Base-by-base conservation (phyloP, 805 yeast species). In the Geotrichum ghanense region DNA sequence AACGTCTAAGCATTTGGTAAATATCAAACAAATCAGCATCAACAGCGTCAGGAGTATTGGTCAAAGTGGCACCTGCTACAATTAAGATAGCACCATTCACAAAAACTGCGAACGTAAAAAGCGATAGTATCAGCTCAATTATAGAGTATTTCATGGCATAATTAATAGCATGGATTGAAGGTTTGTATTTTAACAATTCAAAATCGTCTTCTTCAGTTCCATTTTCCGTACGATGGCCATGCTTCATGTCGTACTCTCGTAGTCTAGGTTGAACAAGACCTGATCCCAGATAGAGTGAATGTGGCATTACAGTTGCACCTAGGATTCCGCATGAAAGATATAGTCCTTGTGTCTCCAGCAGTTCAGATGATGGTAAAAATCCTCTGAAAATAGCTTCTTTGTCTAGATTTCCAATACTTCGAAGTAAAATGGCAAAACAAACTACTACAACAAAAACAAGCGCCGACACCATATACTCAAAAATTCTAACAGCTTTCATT, bases 281-380 rank as follows among this genome's bases (percentile, higher is more conserved):
- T 0, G 92, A 82, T 1, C 95, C 95, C 47, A 88, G 67, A 56
- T 83, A 86, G 44, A 88, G 67, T 1, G 89, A 80, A 59, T 88
- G 95, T 1, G 96, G 96, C 96, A 88, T 88, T 20, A 88, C 95
- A 0, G 95, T 88, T 9, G 96, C 95, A 22, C 96, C 96, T 45
- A 87, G 69, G 44, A 88, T 84, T 22, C 95, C 95, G 53, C 89
- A 70, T 21, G 90, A 77, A 19, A 86, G 66, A 57, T 80, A 87
- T 22, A 84, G 65, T 0, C 95, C 92, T 57, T 75, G 73, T 57
- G 73, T 76, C 54, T 78, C 79, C 22, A 69, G 63, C 47, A 78
- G 70, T 45, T 77, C 71, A n/a, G 59, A 64, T 9, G 78, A 72
- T 0, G 97, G 97, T 16, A 86, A 56, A 55, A 81, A 84, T 0